A percentile compares a stretch with the other conserved stretches of the same genome.
phyloP scores from a whole-genome alignment of 2,329 filamentous ascomycete genomes.

The Calonectria naviculata region DNA sequence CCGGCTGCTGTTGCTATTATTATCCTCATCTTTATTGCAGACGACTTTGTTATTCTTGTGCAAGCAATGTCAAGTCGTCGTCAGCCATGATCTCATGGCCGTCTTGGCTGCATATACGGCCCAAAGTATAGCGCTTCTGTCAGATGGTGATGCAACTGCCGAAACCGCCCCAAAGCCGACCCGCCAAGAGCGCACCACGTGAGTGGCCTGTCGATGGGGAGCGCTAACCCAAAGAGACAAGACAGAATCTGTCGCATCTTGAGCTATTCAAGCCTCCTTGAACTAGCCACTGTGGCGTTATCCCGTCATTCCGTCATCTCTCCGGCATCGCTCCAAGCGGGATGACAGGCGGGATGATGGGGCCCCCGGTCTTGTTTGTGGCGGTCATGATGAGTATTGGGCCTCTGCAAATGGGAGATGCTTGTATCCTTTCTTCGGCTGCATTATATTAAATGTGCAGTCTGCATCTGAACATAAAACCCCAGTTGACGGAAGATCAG shows the following conservation, averaged over 20 bases:
- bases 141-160: not conserved
- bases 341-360: no score
- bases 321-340: not conserved
- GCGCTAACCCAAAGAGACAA: not conserved
- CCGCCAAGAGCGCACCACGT: not conserved
- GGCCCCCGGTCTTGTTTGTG: no score
- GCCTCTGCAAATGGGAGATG: not conserved
- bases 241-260: not conserved
- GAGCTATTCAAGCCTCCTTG: not conserved
- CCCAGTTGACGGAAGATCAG: not conserved
- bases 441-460: not conserved
- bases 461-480: not conserved
- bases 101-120: no score
- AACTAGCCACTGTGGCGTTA: not conserved
- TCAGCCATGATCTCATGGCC: not conserved
- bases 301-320: no score
- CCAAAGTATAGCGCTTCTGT: no score
- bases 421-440: not conserved
- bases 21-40: no score
- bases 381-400: no score
- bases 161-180: not conserved
- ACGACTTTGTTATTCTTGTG: no score
- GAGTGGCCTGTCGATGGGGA: not conserved
- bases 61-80: no score
- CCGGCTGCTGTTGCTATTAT: no score